These are phyloP conservation scores for Sordariomycetes sp. DNA, from an alignment of 2,329 filamentous ascomycete genomes.

Conservation along the genomic window DNA sequence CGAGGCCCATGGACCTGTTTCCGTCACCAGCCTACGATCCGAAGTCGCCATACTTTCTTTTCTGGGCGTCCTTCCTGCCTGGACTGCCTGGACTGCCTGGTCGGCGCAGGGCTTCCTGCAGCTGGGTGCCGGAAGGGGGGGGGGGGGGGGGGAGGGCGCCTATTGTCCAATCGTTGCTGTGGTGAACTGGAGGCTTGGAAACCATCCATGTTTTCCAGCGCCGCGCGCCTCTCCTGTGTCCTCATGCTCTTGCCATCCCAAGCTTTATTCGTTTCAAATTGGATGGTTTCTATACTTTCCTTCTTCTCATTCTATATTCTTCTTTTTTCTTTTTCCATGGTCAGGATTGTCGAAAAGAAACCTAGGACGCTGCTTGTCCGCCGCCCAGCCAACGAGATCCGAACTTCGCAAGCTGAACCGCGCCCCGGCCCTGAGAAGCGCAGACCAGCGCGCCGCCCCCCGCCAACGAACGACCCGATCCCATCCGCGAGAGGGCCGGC, in stretches of 20 bases:
- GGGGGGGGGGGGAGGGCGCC: no score
- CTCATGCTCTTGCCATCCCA: background rate
- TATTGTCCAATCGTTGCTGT: constrained; percentile 3
- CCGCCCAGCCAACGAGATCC: background rate
- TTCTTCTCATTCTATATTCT: background rate
- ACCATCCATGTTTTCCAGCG: background rate
- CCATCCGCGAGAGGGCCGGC: background rate
- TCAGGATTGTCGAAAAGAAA: no score
- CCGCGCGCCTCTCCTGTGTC: background rate
- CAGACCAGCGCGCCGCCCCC: background rate
- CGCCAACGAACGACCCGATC: background rate
- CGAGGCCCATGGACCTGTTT: background rate
- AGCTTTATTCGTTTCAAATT: background rate
- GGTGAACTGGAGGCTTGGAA: background rate
- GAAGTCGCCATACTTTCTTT: background rate
- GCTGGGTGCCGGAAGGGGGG: background rate
- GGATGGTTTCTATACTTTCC: no score
- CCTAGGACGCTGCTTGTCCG: no score
- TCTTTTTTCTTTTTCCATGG: background rate
- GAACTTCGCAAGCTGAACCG: background rate
- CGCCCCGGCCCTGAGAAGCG: background rate
- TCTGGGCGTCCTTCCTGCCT: background rate
- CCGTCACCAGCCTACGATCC: background rate
- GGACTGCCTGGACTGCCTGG: background rate
- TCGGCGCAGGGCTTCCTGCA: background rate